These are phyloP conservation scores for Podaxis sp. DNA, from an alignment of 768 basidiomycete species.

Conservation along the genomic window DNA sequence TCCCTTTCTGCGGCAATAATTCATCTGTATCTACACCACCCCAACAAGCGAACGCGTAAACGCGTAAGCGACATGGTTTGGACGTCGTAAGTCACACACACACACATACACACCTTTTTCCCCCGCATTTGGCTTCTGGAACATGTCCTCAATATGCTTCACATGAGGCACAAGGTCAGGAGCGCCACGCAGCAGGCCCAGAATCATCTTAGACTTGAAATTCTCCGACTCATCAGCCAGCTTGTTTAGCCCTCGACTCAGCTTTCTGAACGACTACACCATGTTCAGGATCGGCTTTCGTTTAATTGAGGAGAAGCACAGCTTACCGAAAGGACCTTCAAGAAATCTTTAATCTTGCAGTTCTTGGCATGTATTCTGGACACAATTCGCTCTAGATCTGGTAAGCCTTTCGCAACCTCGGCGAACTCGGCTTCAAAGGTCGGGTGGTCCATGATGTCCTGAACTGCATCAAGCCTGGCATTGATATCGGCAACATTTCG, in stretches of 20 bases:
- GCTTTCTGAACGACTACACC: constrained; percentile 65
- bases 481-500: constrained; percentile 82
- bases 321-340: constrained; percentile 70
- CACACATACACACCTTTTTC: constrained; percentile 62
- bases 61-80: not conserved
- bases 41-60: not conserved
- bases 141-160: constrained; percentile 71
- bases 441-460: constrained; percentile 81
- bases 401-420: constrained; percentile 72
- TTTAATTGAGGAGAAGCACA: not conserved
- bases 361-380: constrained; percentile 94
- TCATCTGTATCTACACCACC: constrained; percentile 51
- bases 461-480: constrained; percentile 87
- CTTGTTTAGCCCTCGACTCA: constrained; percentile 61
- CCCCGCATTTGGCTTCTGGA: constrained; percentile 34
- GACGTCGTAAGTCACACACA: constrained; percentile 19
- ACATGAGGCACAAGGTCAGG: constrained; percentile 76
- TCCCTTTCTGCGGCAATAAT: constrained; percentile 78
- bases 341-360: constrained; percentile 83
- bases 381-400: constrained; percentile 91
- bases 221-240: constrained; percentile 62
- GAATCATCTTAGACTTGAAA: constrained; percentile 76
- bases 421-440: constrained; percentile 75
- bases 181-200: constrained; percentile 69
- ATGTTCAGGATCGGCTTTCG: not conserved